phyloP scores from a whole-genome alignment of 305 asterid species.

The Withania somnifera region DNA sequence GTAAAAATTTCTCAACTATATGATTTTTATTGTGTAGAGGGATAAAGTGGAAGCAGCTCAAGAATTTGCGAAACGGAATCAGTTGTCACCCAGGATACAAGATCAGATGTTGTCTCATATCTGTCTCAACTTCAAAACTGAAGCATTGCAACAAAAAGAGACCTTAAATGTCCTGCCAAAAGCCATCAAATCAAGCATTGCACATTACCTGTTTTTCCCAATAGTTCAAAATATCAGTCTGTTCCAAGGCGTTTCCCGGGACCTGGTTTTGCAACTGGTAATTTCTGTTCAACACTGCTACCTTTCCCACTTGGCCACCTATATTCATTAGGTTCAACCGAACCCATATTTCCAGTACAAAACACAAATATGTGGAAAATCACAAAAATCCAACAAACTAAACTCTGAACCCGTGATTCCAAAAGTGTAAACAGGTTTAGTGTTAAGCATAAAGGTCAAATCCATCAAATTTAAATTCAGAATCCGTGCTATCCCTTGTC shows the following conservation, averaged over 20 bases:
- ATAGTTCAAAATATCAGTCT: conserved; percentile 42
- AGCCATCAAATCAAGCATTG: conserved; percentile 65
- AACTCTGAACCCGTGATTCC: not conserved
- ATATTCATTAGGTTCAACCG: not conserved
- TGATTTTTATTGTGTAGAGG: conserved; percentile 33
- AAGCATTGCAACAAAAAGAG: conserved; percentile 69
- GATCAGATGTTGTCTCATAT: conserved; percentile 65
- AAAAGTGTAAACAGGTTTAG: not conserved
- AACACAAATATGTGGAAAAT: not conserved
- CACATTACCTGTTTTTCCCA: conserved; percentile 62
- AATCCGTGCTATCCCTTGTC: no score
- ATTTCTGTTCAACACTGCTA: not conserved
- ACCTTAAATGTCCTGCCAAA: conserved; percentile 56
- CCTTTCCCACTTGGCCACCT: not conserved
- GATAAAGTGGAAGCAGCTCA: conserved; percentile 60
- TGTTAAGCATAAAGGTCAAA: not conserved
- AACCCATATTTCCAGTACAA: not conserved
- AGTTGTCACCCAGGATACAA: conserved; percentile 45
- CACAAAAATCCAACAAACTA: not conserved
- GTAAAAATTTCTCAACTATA: not conserved
- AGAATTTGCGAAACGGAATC: conserved; percentile 59
- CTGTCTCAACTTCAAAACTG: conserved; percentile 76
- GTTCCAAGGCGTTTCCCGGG: conserved; percentile 63
- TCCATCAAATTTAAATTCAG: not conserved
- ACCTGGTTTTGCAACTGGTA: conserved; percentile 79